Base-by-base conservation (phyloP, 2,329 filamentous ascomycete species). In the Penicillium vulpinum region DNA sequence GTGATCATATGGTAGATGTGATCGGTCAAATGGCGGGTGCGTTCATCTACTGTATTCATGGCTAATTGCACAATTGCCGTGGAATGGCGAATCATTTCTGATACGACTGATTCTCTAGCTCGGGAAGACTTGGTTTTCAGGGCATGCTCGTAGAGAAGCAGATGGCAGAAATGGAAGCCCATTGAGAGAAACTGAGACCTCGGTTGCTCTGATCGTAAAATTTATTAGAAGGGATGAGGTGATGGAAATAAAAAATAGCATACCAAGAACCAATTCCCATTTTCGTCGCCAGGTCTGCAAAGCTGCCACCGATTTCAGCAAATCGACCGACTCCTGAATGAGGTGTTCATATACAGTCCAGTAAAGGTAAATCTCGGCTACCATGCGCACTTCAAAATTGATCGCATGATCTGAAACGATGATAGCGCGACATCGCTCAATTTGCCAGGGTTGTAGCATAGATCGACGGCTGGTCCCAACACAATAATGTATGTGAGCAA, bases 1-100 rank as follows among this genome's bases (percentile, higher is more conserved):
- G 76, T 77, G 46, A 79, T 76, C 68, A 80, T 77, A 56, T 80
- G 77, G 56, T 79, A 80, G 21, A 79, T 77, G 48, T 80, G 78
- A 53, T 80, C 77, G 3, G 72, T 79, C 5, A 80, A 62, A 60
- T 80, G 77, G 15, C 71, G 70, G 1, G 77, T 79, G 2, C 76
- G 72, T 22, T 78, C 74, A 45, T 80, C 77, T 1, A 74, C 67
- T 3, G 76, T 78, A 13, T 77, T 73, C 60, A 80, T 78, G 2
- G 76, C 76, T 3, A 78, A 58, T 16, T 72, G 70, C 16, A 79
- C 70, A 47, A 79, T 78, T 2, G 65, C 54, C 16, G 66, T 73
- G 1, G 76, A 76, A 18, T 77, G 69, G 11, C 71, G 67, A 15
- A 78, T 66, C 75, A 80, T 79, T 57, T 79, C 75, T 0, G 67